Conservation (phyloP, 305 asterid species). For the Lippia alba region DNA sequence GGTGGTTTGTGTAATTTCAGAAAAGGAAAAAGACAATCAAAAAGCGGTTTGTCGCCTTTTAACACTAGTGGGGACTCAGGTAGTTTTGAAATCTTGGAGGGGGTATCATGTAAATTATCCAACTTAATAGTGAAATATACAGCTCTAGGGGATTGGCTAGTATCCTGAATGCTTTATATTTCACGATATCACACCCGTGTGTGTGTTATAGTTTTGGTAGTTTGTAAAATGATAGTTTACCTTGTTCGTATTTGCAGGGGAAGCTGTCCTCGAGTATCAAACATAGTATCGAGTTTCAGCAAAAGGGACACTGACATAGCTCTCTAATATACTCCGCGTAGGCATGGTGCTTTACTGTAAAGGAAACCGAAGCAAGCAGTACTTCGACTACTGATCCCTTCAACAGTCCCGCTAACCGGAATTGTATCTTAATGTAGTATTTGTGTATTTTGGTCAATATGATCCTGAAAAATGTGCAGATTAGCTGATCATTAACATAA, state of each 20-base stretch:
- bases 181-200: not conserved
- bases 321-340: conserved; percentile 31
- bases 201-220: not conserved
- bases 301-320: conserved; percentile 38
- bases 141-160: no score
- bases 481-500: conserved; percentile 27
- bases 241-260: conserved; percentile 44
- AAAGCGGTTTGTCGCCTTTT: no score
- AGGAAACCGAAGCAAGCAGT: conserved; percentile 28
- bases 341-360: conserved; percentile 16
- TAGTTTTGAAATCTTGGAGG: no score
- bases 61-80: no score
- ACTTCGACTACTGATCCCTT: conserved; percentile 30
- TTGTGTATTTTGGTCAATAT: conserved; percentile 27
- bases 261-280: conserved; percentile 52
- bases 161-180: no score
- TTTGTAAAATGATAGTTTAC: not conserved
- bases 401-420: conserved; percentile 23
- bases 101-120: no score
- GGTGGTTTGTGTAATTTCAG: not conserved
- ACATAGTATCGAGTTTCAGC: conserved; percentile 35
- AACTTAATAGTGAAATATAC: no score
- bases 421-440: conserved; percentile 25
- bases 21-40: no score
- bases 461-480: conserved; percentile 31